A percentile compares a stretch with the other conserved stretches of the same genome.
phyloP scores from a whole-genome alignment of 2,329 filamentous ascomycete species.

The Trichoderma koningii region DNA sequence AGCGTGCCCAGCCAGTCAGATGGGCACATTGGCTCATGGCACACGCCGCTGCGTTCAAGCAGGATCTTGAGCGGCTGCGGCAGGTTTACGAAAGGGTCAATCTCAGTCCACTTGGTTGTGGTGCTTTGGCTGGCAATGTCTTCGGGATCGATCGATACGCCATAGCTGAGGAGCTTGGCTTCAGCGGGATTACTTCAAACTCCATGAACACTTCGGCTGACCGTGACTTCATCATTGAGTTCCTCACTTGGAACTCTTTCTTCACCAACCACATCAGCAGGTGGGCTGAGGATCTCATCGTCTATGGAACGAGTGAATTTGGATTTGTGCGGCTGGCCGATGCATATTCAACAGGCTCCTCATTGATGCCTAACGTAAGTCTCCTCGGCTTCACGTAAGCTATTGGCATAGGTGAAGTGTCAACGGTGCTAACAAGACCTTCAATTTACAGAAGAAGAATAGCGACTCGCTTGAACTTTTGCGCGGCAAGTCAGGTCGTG shows the following conservation, averaged over 20 bases:
- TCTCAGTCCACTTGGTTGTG: slow-evolving; percentile 68
- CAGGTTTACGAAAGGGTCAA: slow-evolving; percentile 67
- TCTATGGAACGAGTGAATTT: slow-evolving; percentile 73
- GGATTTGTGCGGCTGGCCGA: slow-evolving; percentile 77
- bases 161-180: slow-evolving; percentile 79
- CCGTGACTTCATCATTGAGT: slow-evolving; percentile 81
- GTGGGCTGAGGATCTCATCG: slow-evolving; percentile 82
- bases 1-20: slow-evolving; percentile 76
- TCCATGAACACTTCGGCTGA: slow-evolving; percentile 75
- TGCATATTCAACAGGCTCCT: slow-evolving; percentile 57
- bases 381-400: too few relatives aligned
- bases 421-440: too few relatives aligned
- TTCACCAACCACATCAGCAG: slow-evolving; percentile 78
- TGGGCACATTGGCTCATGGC: slow-evolving; percentile 69
- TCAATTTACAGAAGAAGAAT: slow-evolving; percentile 53
- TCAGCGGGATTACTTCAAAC: slow-evolving; percentile 74
- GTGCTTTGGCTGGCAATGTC: slow-evolving; percentile 78
- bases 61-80: slow-evolving; percentile 3
- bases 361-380: background rate
- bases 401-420: too few relatives aligned
- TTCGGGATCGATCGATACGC: slow-evolving; percentile 77
- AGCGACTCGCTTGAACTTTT: slow-evolving; percentile 71
- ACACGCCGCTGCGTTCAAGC: background rate
- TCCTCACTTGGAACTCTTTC: slow-evolving; percentile 75
- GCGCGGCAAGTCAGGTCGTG: slow-evolving; percentile 72